Evolutionary conservation across 108 stramenopile species (phyloP).

Genomic region (Nitzschia palea): DNA sequence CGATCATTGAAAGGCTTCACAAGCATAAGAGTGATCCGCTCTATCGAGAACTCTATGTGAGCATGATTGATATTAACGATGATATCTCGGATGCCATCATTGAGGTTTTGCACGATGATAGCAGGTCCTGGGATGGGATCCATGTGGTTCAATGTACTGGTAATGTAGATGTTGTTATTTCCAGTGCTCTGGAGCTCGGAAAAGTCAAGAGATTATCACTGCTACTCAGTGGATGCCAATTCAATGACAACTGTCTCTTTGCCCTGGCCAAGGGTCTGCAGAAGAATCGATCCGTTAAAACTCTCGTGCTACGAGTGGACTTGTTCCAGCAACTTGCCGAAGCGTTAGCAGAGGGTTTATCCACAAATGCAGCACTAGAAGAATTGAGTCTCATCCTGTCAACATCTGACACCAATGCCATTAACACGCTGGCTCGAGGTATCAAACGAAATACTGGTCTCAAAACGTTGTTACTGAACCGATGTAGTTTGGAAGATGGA

Average conservation of each 20-base stretch:
- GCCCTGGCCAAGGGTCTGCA: constrained; percentile 1
- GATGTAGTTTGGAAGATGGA: not conserved
- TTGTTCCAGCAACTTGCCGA: not conserved
- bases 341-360: not conserved
- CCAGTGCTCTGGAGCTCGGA: not conserved
- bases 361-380: not conserved
- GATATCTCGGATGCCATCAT: not conserved
- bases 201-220: constrained; percentile 8
- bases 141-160: constrained; percentile 16
- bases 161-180: not conserved
- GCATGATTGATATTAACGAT: not conserved
- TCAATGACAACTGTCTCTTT: not conserved
- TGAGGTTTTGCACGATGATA: not conserved
- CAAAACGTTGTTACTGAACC: constrained; percentile 15
- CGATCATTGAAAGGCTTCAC: constrained; percentile 4
- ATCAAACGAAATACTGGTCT: constrained; percentile 1
- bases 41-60: constrained; percentile 3
- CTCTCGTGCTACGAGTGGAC: constrained; percentile 9
- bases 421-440: not conserved
- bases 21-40: not conserved
- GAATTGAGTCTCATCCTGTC: constrained; percentile 11
- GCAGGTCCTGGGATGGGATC: constrained; percentile 10
- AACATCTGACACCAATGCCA: not conserved
- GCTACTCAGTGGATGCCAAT: not conserved
- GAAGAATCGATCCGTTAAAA: not conserved